These are phyloP conservation scores for Pyrenochaeta sp. DNA, from an alignment of 2,329 filamentous ascomycete species.

Conservation along the genomic window DNA sequence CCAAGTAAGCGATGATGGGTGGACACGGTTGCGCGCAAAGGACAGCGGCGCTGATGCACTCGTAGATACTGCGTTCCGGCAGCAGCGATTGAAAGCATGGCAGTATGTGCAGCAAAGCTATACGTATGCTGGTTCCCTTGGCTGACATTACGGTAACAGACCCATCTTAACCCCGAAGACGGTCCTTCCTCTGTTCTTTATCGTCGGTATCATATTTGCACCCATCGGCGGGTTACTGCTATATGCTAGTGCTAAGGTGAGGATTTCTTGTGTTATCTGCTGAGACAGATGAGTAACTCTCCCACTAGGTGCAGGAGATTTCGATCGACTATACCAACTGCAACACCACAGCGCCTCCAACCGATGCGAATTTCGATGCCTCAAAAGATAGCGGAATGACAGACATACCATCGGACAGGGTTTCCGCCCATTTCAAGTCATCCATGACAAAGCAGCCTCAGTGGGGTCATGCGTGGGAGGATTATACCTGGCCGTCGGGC, in stretches of 20 bases:
- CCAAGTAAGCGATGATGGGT: constrained; percentile 69
- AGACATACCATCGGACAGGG: constrained; percentile 64
- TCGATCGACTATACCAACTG: constrained; percentile 91
- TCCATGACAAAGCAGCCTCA: constrained; percentile 44
- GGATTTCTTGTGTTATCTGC: constrained; percentile 32
- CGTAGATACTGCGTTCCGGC: constrained; percentile 91
- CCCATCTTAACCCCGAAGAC: constrained; percentile 96
- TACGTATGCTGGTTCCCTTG: background rate
- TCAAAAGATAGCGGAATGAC: constrained; percentile 45
- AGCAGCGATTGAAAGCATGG: constrained; percentile 98
- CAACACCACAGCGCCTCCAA: constrained; percentile 61
- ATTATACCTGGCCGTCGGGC: constrained; percentile 46
- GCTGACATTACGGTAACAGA: constrained; percentile 62
- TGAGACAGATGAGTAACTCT: constrained; percentile 19
- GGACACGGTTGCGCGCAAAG: constrained; percentile 12
- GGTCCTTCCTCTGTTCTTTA: constrained; percentile 89
- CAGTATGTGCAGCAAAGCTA: constrained; percentile 71
- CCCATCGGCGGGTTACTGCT: constrained; percentile 88
- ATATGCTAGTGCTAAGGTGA: constrained; percentile 82
- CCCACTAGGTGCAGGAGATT: constrained; percentile 81
- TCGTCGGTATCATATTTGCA: constrained; percentile 89
- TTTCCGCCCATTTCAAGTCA: constrained; percentile 76
- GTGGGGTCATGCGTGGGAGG: constrained; percentile 46
- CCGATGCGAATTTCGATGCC: constrained; percentile 24
- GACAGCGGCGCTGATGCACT: constrained; percentile 27